Conservation (phyloP, 2,329 filamentous ascomycete genomes). For the Aspergillus bombycis region DNA sequence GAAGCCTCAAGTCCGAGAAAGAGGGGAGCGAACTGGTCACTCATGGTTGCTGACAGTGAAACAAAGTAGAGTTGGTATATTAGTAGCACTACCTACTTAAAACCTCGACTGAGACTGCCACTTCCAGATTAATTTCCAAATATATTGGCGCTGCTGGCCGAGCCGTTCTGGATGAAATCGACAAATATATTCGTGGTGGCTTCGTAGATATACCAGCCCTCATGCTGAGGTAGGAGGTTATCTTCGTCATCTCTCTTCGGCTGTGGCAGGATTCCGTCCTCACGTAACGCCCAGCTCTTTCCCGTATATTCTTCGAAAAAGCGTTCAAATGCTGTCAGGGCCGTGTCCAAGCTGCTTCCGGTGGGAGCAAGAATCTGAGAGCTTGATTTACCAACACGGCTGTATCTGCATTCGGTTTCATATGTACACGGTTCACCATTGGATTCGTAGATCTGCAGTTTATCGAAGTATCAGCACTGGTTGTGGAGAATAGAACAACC, state of each 20-base stretch:
- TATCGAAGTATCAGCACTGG: not conserved
- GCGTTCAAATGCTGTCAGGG: conserved; percentile 56
- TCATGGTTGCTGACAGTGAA: not conserved
- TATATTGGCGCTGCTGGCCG: not conserved
- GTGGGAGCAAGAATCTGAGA: conserved; percentile 38
- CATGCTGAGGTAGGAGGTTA: conserved; percentile 25
- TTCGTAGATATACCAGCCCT: conserved; percentile 39
- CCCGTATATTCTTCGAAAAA: conserved; percentile 65
- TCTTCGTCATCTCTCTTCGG: conserved; percentile 30
- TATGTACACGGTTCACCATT: conserved; percentile 63
- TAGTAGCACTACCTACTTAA: not conserved
- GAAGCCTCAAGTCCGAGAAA: not conserved
- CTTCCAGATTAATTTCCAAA: not conserved
- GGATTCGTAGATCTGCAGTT: conserved; percentile 67
- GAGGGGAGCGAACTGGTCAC: not conserved
- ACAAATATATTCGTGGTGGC: conserved; percentile 24
- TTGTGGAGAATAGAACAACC: not conserved
- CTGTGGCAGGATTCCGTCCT: conserved; percentile 18
- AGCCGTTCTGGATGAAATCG: conserved; percentile 22
- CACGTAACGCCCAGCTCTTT: conserved; percentile 59
- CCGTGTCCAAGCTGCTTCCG: conserved; percentile 38
- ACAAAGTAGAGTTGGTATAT: not conserved
- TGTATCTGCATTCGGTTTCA: conserved; percentile 59
- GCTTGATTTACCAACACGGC: conserved; percentile 32
- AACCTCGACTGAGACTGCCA: not conserved